These are phyloP conservation scores for Pichia thaimueangensis DNA, from an alignment of 805 yeast species.

Conservation along the genomic window DNA sequence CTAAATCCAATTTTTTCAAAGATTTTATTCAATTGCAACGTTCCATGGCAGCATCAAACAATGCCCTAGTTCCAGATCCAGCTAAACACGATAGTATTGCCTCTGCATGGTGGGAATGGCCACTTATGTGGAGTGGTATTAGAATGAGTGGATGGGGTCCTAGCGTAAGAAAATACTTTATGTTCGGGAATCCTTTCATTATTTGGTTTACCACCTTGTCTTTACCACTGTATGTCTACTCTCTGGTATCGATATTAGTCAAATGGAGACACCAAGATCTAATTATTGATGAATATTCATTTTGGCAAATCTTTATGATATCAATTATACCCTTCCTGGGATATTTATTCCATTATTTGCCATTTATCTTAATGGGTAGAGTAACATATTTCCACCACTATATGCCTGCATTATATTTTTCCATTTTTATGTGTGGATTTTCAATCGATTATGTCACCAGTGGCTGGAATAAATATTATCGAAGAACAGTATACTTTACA, in stretches of 20 bases:
- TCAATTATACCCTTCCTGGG: slow-evolving; percentile 76
- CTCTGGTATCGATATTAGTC: slow-evolving; percentile 24
- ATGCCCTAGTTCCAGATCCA: slow-evolving; percentile 71
- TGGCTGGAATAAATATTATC: slow-evolving; percentile 24
- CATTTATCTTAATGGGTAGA: slow-evolving; percentile 77
- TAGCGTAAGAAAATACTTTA: slow-evolving; percentile 49
- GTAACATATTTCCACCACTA: slow-evolving; percentile 85
- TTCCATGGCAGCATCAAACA: slow-evolving; percentile 81
- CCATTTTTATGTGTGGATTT: slow-evolving; percentile 51
- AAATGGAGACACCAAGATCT: slow-evolving; percentile 55
- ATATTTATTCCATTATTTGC: slow-evolving; percentile 72
- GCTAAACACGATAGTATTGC: slow-evolving; percentile 69
- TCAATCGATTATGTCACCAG: slow-evolving; percentile 41
- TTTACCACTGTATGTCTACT: slow-evolving; percentile 35
- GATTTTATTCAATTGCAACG: slow-evolving; percentile 68
- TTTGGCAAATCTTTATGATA: slow-evolving; percentile 41
- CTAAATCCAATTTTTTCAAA: slow-evolving; percentile 49
- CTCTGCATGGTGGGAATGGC: slow-evolving; percentile 83
- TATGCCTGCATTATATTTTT: slow-evolving; percentile 77
- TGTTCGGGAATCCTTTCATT: slow-evolving; percentile 58
- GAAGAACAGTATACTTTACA: slow-evolving; percentile 32
- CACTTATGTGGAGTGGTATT: slow-evolving; percentile 57
- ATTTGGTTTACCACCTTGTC: slow-evolving; percentile 58
- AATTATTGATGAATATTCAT: slow-evolving; percentile 27
- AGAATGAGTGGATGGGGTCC: slow-evolving; percentile 73